Base-by-base conservation (phyloP, 192 early-diverging fungal genomes). In the Gigaspora rosea region DNA sequence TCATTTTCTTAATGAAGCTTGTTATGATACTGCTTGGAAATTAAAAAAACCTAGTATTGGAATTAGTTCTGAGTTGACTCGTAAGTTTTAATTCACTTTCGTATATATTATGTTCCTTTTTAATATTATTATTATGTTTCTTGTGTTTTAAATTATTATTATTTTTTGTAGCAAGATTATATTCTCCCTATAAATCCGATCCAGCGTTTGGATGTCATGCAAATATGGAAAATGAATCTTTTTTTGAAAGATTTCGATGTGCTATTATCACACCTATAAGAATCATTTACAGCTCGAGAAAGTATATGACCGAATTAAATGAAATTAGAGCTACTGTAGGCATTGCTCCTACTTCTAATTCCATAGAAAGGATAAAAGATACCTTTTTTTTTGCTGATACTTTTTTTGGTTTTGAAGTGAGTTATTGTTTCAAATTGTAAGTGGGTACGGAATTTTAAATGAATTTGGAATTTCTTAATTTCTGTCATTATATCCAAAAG, bases 371-470 rank as follows among this genome's bases (percentile, higher is more conserved):
- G 57, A 35, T 48, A 27, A 32, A 59, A 36, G 20, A 73, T 57
- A 20, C 35, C 15, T 59, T 73, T n/a, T 73, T 57, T 73, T 47
- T 73, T 15, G 50, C 71, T 73, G 41, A 73, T 36, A 73, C 71
- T 20, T 73, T 73, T 46, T 73, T 58, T 73, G 71, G 71, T 13
- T 73, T 73, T 58, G 71, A 73, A n/a, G 71, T 73, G 13, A 6
- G 50, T 71, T 46, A 4, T 46, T 65, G 0, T 65, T 41, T 18
- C 2, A 3, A 27, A 33, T 61, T 33, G 33, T 33, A 27, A 27
- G 27, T 27, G 3, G 11, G 5, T 12, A 33, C n/a, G 6, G 33
- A 41, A 41, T 0, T 41, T 41, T 41, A 41, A 41, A 41, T 41
- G 41, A 41, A 41, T 7, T 41, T 41, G 41, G 3, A 41, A 41